Percentiles rank a stretch among this genome's conserved stretches.
Evolutionary conservation across 768 basidiomycete species (phyloP).

Genomic region (Xerocomus spinulosus): DNA sequence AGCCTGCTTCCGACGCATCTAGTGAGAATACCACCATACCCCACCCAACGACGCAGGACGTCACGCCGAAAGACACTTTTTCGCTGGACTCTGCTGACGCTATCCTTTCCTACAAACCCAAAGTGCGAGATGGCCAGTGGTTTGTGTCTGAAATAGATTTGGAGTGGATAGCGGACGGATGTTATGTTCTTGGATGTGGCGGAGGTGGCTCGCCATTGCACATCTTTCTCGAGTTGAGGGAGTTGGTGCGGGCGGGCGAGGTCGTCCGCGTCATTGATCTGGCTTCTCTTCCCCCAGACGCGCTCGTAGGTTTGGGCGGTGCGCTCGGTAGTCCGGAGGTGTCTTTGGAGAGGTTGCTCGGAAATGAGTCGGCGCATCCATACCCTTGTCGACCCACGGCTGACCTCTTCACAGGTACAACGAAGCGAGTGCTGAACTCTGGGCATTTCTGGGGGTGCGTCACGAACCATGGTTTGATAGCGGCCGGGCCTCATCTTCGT

Average conservation of each 20-base stretch:
- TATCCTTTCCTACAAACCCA: constrained; percentile 35
- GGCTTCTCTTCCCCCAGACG: constrained; percentile 39
- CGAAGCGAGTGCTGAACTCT: constrained; percentile 29
- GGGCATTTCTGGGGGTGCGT: constrained; percentile 27
- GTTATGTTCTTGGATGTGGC: constrained; percentile 58
- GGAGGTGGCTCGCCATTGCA: constrained; percentile 60
- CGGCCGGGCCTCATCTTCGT: neutral
- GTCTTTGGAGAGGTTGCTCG: constrained; percentile 34
- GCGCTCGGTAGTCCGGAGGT: constrained; percentile 43
- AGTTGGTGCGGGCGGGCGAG: constrained; percentile 48
- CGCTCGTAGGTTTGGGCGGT: constrained; percentile 38
- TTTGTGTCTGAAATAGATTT: constrained; percentile 43
- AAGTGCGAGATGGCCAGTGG: constrained; percentile 41
- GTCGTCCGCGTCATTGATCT: constrained; percentile 44
- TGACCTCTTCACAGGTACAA: constrained; percentile 25
- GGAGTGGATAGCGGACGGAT: constrained; percentile 61
- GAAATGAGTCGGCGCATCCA: constrained; percentile 30
- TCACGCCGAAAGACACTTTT: constrained; percentile 10
- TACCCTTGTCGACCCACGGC: neutral
- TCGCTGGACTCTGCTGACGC: constrained; percentile 17
- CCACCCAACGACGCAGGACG: constrained; percentile 2
- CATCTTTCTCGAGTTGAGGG: constrained; percentile 45
- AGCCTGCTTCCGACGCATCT: neutral
- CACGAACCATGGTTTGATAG: neutral
- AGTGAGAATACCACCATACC: constrained; percentile 1